Percentiles rank a stretch among this genome's conserved stretches.
These are phyloP conservation scores for Adansonia digitata DNA, from an alignment of 345 rosid genomes.

Conservation along the genomic window DNA sequence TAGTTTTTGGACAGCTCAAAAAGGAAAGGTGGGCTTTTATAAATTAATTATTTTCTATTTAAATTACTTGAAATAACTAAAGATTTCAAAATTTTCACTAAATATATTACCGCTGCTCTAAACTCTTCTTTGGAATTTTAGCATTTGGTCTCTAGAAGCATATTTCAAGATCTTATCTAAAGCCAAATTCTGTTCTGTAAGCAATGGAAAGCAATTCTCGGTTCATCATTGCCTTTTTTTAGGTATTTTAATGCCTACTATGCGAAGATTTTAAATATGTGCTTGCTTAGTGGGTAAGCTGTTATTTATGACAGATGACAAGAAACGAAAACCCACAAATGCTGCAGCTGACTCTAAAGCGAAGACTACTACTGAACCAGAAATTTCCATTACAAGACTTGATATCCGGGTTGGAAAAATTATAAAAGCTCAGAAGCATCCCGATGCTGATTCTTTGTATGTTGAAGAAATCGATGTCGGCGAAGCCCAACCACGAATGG, in stretches of 20 bases:
- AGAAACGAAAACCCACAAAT: slow-evolving; percentile 43
- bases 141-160: background rate
- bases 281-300: background rate
- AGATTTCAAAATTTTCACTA: background rate
- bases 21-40: background rate
- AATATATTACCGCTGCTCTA: background rate
- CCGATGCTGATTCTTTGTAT: slow-evolving; percentile 63
- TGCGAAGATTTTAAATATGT: too few species aligned
- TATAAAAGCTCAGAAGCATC: slow-evolving; percentile 56
- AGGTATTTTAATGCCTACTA: background rate
- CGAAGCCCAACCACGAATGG: slow-evolving; percentile 52
- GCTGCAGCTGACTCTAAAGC: slow-evolving; percentile 35
- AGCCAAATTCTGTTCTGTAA: background rate
- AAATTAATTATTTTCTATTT: background rate
- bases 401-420: slow-evolving; percentile 70
- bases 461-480: slow-evolving; percentile 78
- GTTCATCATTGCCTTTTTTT: background rate
- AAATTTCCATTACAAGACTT: slow-evolving; percentile 57
- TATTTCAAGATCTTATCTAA: background rate
- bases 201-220: background rate
- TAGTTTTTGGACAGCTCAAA: background rate
- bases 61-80: background rate
- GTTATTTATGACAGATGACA: slow-evolving; percentile 34
- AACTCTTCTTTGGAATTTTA: background rate
- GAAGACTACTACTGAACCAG: slow-evolving; percentile 38